Conservation (phyloP, 2,329 filamentous ascomycete species). For the Hypoxylon rubiginosum region DNA sequence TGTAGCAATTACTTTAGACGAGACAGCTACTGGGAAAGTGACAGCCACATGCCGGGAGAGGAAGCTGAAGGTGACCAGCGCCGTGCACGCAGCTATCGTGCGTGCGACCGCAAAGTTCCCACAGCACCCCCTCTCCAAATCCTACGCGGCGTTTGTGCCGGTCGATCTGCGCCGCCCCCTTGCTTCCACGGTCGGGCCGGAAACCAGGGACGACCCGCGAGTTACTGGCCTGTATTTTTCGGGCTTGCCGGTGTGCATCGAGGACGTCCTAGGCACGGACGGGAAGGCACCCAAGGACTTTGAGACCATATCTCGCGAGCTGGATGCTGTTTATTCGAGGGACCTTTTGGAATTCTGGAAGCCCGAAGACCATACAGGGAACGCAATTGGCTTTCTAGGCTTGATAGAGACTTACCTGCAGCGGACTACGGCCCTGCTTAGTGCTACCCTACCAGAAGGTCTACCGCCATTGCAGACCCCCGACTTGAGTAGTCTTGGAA, state of each 20-base stretch:
- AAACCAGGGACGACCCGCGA: background rate
- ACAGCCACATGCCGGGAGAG: constrained; percentile 22
- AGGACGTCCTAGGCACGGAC: constrained; percentile 9
- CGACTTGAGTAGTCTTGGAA: constrained; percentile 42
- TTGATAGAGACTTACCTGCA: constrained; percentile 28
- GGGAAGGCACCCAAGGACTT: constrained; percentile 28
- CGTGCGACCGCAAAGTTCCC: constrained; percentile 37
- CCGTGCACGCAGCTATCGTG: constrained; percentile 44
- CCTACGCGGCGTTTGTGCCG: constrained; percentile 41
- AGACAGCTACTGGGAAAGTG: constrained; percentile 21
- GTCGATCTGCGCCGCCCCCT: constrained; percentile 39
- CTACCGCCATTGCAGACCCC: constrained; percentile 38
- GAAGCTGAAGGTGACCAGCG: constrained; percentile 38
- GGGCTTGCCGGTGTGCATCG: constrained; percentile 42
- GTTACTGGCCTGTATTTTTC: constrained; percentile 37
- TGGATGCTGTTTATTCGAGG: constrained; percentile 34
- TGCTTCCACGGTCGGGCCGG: background rate
- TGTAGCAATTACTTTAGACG: constrained; percentile 15
- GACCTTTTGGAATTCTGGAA: constrained; percentile 46
- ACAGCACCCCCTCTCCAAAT: constrained; percentile 37
- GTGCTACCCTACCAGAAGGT: constrained; percentile 13
- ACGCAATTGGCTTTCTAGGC: constrained; percentile 31
- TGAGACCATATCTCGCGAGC: constrained; percentile 30
- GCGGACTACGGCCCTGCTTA: constrained; percentile 29
- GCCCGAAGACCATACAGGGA: constrained; percentile 29